phyloP scores from a whole-genome alignment of 2,329 filamentous ascomycete genomes.

The Neopestalotiopsis sp. region DNA sequence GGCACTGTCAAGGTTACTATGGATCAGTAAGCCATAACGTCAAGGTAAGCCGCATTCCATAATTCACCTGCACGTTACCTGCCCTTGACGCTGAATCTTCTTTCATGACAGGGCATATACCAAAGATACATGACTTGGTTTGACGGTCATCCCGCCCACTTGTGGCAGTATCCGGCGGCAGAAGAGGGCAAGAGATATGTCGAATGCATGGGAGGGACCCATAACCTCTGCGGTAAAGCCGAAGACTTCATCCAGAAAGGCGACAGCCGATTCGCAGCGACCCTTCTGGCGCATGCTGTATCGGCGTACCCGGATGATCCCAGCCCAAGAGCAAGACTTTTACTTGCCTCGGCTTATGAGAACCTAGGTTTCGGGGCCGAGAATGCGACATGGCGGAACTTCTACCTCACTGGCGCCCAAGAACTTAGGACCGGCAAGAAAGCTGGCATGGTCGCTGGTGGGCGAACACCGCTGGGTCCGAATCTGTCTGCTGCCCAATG shows the following conservation, averaged over 20 bases:
- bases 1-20: slow-evolving; percentile 39
- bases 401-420: slow-evolving; percentile 38
- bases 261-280: slow-evolving; percentile 44
- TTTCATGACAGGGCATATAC: slow-evolving; percentile 35
- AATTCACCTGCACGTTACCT: background rate
- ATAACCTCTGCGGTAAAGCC: slow-evolving; percentile 35
- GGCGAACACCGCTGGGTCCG: slow-evolving; percentile 13
- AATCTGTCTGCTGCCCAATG: slow-evolving; percentile 15
- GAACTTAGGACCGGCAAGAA: slow-evolving; percentile 28
- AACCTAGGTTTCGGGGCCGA: slow-evolving; percentile 41
- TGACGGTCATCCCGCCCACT: slow-evolving; percentile 33
- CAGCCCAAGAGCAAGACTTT: slow-evolving; percentile 20
- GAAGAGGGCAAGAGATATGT: slow-evolving; percentile 41
- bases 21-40: slow-evolving; percentile 41
- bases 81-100: background rate
- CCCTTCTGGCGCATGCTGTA: slow-evolving; percentile 38
- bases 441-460: slow-evolving; percentile 8
- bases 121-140: slow-evolving; percentile 35
- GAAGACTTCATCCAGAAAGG: slow-evolving; percentile 31
- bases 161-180: slow-evolving; percentile 41
- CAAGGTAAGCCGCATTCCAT: slow-evolving; percentile 27
- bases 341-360: slow-evolving; percentile 38
- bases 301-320: slow-evolving; percentile 29
- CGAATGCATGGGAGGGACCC: slow-evolving; percentile 40
- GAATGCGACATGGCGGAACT: slow-evolving; percentile 47